phyloP scores from a whole-genome alignment of 2,329 filamentous ascomycete genomes.

The Diaporthe sp. region DNA sequence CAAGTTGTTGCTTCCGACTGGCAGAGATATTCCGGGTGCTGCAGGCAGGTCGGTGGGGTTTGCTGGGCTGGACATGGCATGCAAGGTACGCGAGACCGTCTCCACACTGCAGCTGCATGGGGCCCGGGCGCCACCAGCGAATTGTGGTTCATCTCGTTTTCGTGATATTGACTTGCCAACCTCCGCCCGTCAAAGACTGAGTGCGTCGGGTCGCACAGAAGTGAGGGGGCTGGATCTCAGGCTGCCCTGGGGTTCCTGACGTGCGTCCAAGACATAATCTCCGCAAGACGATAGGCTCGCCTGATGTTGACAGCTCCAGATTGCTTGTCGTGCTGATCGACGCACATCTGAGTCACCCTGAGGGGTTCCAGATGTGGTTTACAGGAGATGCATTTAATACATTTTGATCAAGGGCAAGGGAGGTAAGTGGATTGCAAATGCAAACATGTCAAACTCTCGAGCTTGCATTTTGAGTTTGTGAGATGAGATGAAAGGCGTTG shows the following conservation, averaged over 20 bases:
- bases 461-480: background rate
- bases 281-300: conserved; percentile 7
- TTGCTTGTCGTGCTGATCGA: background rate
- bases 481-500: background rate
- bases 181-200: background rate
- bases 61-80: conserved; percentile 6
- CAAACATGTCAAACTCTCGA: background rate
- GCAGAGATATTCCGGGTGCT: background rate
- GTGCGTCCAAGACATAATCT: conserved; percentile 9
- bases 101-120: conserved; percentile 12
- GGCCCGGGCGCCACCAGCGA: background rate
- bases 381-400: too few species aligned
- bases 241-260: background rate
- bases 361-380: background rate
- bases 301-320: conserved; percentile 17
- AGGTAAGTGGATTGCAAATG: background rate
- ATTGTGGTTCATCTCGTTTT: conserved; percentile 10
- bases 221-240: background rate
- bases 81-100: conserved; percentile 36
- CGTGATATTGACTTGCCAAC: background rate
- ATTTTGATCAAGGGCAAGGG: background rate
- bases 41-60: background rate
- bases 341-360: background rate
- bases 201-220: background rate
- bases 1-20: background rate